A percentile compares a stretch with the other conserved stretches of the same genome.
Evolutionary conservation across 2,329 filamentous ascomycete genomes (phyloP).

Genomic region (Aureobasidium namibiae): DNA sequence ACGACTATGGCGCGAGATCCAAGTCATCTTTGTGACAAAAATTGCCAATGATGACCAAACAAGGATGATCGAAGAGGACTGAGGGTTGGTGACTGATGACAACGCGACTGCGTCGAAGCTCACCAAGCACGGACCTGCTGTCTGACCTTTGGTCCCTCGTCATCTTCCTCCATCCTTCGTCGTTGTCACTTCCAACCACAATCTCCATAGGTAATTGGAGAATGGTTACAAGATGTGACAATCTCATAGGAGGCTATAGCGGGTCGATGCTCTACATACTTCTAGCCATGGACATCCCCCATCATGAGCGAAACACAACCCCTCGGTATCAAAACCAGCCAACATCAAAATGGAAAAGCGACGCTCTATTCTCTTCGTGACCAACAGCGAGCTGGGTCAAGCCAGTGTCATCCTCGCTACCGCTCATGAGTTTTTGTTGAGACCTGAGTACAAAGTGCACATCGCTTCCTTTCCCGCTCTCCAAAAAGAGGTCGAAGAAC

Average conservation of each 20-base stretch:
- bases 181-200: neutral
- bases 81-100: neutral
- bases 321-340: neutral
- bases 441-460: neutral
- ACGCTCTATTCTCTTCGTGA: neutral
- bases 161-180: neutral
- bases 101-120: neutral
- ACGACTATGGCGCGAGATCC: neutral
- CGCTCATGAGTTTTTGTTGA: neutral
- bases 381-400: constrained; percentile 1
- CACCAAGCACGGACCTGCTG: neutral
- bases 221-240: neutral
- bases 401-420: neutral
- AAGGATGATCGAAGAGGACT: neutral
- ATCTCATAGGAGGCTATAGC: neutral
- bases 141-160: neutral
- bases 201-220: neutral
- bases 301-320: neutral
- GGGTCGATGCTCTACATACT: neutral
- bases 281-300: neutral
- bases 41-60: neutral
- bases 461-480: neutral
- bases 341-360: neutral
- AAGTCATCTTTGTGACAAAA: neutral
- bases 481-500: neutral